Percentiles rank a stretch among this genome's conserved stretches.
phyloP scores from a whole-genome alignment of 2,329 filamentous ascomycete genomes.

The Cercospora zeina region DNA sequence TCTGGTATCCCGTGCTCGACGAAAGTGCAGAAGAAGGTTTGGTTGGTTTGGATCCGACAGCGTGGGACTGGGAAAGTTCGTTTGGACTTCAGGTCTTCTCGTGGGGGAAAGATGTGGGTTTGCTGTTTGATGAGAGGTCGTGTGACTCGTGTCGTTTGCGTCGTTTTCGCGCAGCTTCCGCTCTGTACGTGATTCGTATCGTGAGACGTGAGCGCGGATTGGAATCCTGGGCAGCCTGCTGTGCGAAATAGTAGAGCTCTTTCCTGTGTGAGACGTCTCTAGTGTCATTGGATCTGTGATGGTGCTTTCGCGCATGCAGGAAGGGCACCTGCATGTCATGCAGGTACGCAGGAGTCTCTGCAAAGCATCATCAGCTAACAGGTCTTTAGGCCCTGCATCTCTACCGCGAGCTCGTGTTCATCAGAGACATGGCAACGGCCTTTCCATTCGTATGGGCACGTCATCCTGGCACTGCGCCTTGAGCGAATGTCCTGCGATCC shows the following conservation, averaged over 20 bases:
- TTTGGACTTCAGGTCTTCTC: conserved; percentile 5
- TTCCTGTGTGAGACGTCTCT: not conserved
- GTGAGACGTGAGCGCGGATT: not conserved
- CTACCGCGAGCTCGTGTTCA: not conserved
- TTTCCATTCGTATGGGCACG: not conserved
- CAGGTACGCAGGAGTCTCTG: not conserved
- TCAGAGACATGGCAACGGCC: not conserved
- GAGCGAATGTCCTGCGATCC: not conserved
- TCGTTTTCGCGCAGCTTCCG: not conserved
- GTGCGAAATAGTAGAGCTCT: not conserved
- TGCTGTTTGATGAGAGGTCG: not conserved
- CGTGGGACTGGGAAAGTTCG: conserved; percentile 1
- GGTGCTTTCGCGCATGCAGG: not conserved
- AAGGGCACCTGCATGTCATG: not conserved
- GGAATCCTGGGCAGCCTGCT: not conserved
- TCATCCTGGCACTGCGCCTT: not conserved
- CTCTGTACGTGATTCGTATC: not conserved
- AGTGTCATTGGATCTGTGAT: not conserved
- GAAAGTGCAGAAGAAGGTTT: not conserved
- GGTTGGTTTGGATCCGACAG: conserved; percentile 1
- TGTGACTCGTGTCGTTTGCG: not conserved
- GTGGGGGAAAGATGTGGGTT: not conserved
- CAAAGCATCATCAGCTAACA: not conserved
- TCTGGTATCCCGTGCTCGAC: conserved; percentile 4
- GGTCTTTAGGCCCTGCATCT: not conserved